phyloP scores from a whole-genome alignment of 2,329 filamentous ascomycete genomes.

The Fusarium piperis region DNA sequence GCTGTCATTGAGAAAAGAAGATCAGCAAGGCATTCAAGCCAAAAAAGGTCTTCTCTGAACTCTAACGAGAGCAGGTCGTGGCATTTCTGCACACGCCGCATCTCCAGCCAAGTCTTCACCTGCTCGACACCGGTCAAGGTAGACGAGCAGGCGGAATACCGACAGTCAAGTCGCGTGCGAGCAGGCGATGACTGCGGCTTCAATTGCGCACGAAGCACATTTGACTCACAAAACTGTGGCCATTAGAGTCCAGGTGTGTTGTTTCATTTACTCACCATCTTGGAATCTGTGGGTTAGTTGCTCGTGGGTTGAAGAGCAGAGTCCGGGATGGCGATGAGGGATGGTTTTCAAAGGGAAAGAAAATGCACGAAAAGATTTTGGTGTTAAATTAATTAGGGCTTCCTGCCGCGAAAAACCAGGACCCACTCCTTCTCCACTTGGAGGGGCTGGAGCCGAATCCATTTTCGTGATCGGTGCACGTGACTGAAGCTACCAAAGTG shows the following conservation, averaged over 20 bases:
- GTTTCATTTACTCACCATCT: conserved; percentile 54
- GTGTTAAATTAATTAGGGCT: conserved; percentile 53
- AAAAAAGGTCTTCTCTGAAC: conserved; percentile 83
- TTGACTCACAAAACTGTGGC: conserved; percentile 52
- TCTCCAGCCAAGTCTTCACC: conserved; percentile 77
- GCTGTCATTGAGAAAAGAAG: conserved; percentile 99
- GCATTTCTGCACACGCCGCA: conserved; percentile 63
- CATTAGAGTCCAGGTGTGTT: conserved; percentile 49
- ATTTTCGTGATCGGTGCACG: conserved; percentile 13
- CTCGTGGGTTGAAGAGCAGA: conserved; percentile 50
- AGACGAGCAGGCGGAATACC: conserved; percentile 47
- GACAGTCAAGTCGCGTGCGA: conserved; percentile 33
- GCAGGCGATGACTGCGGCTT: conserved; percentile 44
- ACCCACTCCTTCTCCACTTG: conserved; percentile 29
- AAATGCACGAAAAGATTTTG: conserved; percentile 36
- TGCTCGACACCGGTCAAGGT: conserved; percentile 37
- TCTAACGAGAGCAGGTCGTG: conserved; percentile 80
- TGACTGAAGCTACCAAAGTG: conserved; percentile 24
- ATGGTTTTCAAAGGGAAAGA: conserved; percentile 44
- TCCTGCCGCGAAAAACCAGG: conserved; percentile 18
- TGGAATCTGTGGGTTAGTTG: conserved; percentile 50
- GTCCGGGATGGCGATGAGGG: conserved; percentile 45
- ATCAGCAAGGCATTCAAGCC: conserved; percentile 89
- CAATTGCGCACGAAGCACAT: conserved; percentile 47
- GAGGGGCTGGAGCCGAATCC: conserved; percentile 10